A percentile compares a stretch with the other conserved stretches of the same genome.
phyloP scores from a whole-genome alignment of 1,284 basidiomycete genomes.

The Fomitopsis betulina region DNA sequence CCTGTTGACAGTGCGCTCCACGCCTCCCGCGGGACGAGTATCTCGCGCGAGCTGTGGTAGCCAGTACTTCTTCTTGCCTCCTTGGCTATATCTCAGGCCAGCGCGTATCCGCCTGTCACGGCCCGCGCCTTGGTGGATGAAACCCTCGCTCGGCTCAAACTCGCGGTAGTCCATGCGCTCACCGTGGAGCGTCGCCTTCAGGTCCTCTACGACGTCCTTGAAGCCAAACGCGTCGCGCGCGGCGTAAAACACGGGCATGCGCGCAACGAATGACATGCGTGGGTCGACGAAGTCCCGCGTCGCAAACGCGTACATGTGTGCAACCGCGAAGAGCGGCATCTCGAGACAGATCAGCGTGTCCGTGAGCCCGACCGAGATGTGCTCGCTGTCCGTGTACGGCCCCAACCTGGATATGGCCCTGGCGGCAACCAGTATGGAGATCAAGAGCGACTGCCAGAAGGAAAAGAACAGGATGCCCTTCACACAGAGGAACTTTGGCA shows the following conservation, averaged over 20 bases:
- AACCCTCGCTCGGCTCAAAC: constrained; percentile 93
- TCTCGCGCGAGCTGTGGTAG: constrained; percentile 63
- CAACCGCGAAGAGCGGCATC: constrained; percentile 96
- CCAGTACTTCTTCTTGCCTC: constrained; percentile 90
- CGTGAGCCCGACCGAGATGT: constrained; percentile 86
- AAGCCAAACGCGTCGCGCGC: constrained; percentile 84
- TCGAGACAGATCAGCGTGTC: constrained; percentile 93
- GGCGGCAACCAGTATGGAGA: constrained; percentile 86
- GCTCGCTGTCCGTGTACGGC: constrained; percentile 86
- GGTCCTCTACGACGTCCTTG: constrained; percentile 87
- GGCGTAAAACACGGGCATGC: constrained; percentile 85
- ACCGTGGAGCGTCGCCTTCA: constrained; percentile 79
- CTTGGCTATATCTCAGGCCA: constrained; percentile 86
- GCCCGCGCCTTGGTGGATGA: constrained; percentile 83
- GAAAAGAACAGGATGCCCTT: constrained; percentile 98
- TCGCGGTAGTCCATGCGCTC: constrained; percentile 93
- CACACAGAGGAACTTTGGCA: constrained; percentile 96
- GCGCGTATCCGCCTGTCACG: constrained; percentile 82
- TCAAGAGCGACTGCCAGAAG: constrained; percentile 92
- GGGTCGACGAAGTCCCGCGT: constrained; percentile 80
- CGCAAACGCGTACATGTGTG: constrained; percentile 88
- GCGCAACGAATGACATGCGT: constrained; percentile 66
- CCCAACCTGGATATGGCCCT: constrained; percentile 76
- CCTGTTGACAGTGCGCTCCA: constrained; percentile 38
- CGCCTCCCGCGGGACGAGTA: constrained; percentile 33